phyloP scores from a whole-genome alignment of 2,329 filamentous ascomycete species.

The Phialocephala subalpina region DNA sequence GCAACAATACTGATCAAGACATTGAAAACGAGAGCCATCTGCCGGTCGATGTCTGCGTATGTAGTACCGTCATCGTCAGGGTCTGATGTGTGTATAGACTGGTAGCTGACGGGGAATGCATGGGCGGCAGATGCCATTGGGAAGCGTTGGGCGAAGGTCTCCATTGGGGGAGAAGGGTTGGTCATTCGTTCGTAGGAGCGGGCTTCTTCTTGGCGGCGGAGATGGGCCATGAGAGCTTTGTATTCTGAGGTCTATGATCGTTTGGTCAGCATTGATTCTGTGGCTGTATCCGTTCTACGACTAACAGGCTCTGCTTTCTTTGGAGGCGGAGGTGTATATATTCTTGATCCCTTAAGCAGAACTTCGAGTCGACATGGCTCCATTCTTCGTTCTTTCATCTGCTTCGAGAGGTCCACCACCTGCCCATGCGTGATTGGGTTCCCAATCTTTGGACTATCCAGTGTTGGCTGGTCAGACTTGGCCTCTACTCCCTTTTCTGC shows the following conservation, averaged over 20 bases:
- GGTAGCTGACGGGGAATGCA: constrained; percentile 60
- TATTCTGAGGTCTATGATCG: constrained; percentile 75
- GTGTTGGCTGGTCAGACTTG: constrained; percentile 52
- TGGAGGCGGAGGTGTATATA: constrained; percentile 83
- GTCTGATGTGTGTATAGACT: constrained; percentile 50
- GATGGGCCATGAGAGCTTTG: constrained; percentile 84
- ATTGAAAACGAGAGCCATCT: constrained; percentile 86
- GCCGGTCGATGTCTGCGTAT: constrained; percentile 79
- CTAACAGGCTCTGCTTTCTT: constrained; percentile 80
- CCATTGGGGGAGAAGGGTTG: constrained; percentile 61
- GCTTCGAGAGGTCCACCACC: constrained; percentile 67
- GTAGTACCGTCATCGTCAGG: constrained; percentile 69
- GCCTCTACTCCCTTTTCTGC: background rate
- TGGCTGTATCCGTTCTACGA: constrained; percentile 28
- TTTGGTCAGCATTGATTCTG: constrained; percentile 4
- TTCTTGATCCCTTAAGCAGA: constrained; percentile 73
- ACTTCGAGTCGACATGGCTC: constrained; percentile 65
- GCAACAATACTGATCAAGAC: constrained; percentile 87
- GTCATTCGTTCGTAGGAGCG: constrained; percentile 84
- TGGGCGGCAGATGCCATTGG: constrained; percentile 59
- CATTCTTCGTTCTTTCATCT: constrained; percentile 50
- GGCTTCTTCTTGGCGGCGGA: constrained; percentile 84
- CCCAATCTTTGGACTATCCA: constrained; percentile 56
- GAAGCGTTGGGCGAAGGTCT: constrained; percentile 68
- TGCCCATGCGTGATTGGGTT: constrained; percentile 77